Evolutionary conservation across 768 basidiomycete genomes (phyloP), one percentile per base, ranked within the genome.

Genomic region (Kondoa subrosea): DNA sequence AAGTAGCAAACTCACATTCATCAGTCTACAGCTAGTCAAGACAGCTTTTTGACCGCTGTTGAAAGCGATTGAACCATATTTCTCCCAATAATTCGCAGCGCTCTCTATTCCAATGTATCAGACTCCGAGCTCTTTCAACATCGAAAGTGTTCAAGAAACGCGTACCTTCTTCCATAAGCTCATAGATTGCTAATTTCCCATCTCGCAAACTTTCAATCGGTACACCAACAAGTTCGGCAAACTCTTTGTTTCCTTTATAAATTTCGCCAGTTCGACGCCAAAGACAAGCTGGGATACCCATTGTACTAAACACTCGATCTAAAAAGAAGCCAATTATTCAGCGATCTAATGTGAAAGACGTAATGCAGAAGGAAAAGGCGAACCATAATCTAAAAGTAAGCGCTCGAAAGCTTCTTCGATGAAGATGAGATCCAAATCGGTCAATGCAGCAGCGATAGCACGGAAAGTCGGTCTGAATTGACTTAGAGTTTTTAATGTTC

Each of bases 351-450:
- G 27, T 8, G n/a, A n/a, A n/a, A n/a, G n/a, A n/a, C n/a, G n/a
- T n/a, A n/a, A n/a, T 29, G 34, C 34, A n/a, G 31, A 26, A 34
- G 33, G 1, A 21, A 75, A 74, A 67, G n/a, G n/a, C 78, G 76
- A 12, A 78, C 90, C 93, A 71, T 96, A 96, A 75, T 95, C 91
- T 26, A 97, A 83, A 67, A 99, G 81, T 69, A 96, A 81, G 0
- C 92, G 87, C 76, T 99, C 93, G 74, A 97, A 96, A 0, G 88
- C 91, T 78, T 97, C 93, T 77, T 97, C 93, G 73, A 99, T 92
- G 77, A 95, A 93, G 15, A 97, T 88, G 30, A 95, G 82, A 77
- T 99, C 93, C 62, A 92, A 82, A 76, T 92, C 88, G 65, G 84
- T 83, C 68, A 92, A 79, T n/a, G 86, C 85, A 74, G 90, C 87